Evolutionary conservation across 1,284 basidiomycete species (phyloP), one percentile per base, ranked within the genome.

Genomic region (Thelephora terrestris): DNA sequence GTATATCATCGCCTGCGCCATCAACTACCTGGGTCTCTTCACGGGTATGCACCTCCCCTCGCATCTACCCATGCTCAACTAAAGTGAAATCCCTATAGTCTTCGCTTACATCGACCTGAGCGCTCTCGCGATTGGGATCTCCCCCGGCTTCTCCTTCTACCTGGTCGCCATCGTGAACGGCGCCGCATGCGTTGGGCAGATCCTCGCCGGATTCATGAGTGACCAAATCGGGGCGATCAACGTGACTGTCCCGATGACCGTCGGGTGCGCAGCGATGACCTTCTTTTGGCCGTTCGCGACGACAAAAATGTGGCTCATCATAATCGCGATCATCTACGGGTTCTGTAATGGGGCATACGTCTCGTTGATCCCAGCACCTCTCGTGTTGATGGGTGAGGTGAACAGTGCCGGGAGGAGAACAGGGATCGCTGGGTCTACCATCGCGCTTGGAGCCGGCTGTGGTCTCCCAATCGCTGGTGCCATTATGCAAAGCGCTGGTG

Each of bases 381-480:
- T 78, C 36, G 74, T 82, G 51, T 64, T 70, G 4, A 70, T 87
- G 62, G 83, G 85, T 0, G 69, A 71, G 0, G 66, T 71, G 2
- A 63, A 64, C n/a, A 78, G 82, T 53, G 69, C 82, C 6, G 82
- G 82, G 27, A 67, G 75, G 29, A 71, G 79, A 9, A 63, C 72
- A 5, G 80, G 83, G 0, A 74, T 81, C 66, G 70, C 73, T 38
- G 66, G 79, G 61, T 76, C 71, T 7, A 64, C 81, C 46, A 55
- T 73, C 12, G 67, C 71, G 6, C 24, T 73, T 10, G 75, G 71
- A 21, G 68, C 75, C 1, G 57, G 79, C 1, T 67, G 65, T 5
- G 78, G 80, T 1, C 75, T 75, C 20, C 78, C 78, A 0, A 77
- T 80, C 51, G 76, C 75, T 7, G 78, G 78, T 21, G 74, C 74